A percentile compares a stretch with the other conserved stretches of the same genome.
Conservation (phyloP, 805 yeast genomes). For the Candida dendrica region DNA sequence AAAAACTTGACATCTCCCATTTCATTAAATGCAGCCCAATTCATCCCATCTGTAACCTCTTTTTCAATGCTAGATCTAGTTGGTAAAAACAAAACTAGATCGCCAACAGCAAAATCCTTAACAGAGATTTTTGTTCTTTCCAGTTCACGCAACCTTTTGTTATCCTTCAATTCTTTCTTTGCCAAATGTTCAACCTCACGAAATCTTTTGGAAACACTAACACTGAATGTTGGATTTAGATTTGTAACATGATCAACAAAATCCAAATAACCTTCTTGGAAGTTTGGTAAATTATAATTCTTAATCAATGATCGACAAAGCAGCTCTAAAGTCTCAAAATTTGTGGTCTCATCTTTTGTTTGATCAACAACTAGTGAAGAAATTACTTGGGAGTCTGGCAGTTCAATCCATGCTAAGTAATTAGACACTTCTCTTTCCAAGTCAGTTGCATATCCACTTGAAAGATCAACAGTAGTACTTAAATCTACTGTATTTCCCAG, state of each 20-base stretch:
- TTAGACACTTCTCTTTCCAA: conserved; percentile 29
- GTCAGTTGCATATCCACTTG: conserved; percentile 32
- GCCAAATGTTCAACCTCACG: conserved; percentile 88
- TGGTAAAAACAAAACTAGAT: conserved; percentile 79
- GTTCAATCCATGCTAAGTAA: conserved; percentile 41
- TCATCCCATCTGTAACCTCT: conserved; percentile 4
- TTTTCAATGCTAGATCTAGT: conserved; percentile 31
- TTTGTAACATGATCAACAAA: conserved; percentile 19
- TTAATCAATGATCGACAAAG: conserved; percentile 11
- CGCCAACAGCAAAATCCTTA: conserved; percentile 61
- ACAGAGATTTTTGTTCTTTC: conserved; percentile 58
- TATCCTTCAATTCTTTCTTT: conserved; percentile 73
- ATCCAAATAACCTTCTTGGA: conserved; percentile 18
- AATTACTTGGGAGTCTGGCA: conserved; percentile 17
- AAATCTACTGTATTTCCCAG: conserved; percentile 28
- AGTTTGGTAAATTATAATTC: conserved; percentile 15
- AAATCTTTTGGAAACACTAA: conserved; percentile 63
- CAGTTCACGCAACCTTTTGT: conserved; percentile 36
- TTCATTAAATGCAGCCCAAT: conserved; percentile 89
- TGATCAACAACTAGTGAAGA: neutral
- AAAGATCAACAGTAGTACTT: conserved; percentile 28
- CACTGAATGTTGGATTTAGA: conserved; percentile 24
- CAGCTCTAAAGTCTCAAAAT: conserved; percentile 6
- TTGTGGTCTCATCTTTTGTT: neutral
- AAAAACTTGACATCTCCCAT: conserved; percentile 82